Percentiles rank a stretch among this genome's conserved stretches.
Conservation (phyloP, 148 eudicot species). For the Heliosperma pusillum region DNA sequence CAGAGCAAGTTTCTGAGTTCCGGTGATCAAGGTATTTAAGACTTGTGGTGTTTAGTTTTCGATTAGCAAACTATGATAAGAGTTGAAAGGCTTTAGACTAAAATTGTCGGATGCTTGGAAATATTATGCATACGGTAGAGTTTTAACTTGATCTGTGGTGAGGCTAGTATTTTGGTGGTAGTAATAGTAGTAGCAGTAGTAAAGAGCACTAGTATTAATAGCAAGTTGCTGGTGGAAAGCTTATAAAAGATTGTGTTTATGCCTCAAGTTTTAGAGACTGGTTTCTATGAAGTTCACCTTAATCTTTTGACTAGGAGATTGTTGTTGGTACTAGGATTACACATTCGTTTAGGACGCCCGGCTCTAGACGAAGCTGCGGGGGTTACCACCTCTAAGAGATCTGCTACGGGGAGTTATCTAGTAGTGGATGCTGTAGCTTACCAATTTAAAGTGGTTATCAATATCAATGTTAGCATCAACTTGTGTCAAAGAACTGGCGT, state of each 20-base stretch:
- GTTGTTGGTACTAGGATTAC: neutral
- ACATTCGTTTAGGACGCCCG: neutral
- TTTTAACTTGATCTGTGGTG: neutral
- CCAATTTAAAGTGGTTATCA: neutral
- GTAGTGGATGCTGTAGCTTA: neutral
- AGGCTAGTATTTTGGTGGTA: too few species aligned
- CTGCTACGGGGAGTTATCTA: too few species aligned
- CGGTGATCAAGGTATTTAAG: neutral
- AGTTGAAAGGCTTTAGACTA: neutral
- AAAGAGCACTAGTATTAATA: neutral
- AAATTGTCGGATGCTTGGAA: neutral
- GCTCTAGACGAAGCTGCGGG: too few species aligned
- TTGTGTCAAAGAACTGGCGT: neutral
- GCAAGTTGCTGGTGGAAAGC: neutral
- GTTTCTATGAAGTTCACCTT: neutral
- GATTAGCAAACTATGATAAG: neutral
- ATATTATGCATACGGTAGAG: neutral
- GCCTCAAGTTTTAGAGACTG: neutral
- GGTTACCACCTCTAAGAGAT: neutral
- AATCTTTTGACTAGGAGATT: neutral
- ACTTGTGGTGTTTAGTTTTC: neutral
- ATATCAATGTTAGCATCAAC: neutral
- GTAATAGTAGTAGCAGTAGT: neutral
- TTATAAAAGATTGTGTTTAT: neutral
- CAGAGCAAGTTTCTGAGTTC: neutral